Conservation (phyloP, 2,329 filamentous ascomycete species). For the Sarocladium strictum region DNA sequence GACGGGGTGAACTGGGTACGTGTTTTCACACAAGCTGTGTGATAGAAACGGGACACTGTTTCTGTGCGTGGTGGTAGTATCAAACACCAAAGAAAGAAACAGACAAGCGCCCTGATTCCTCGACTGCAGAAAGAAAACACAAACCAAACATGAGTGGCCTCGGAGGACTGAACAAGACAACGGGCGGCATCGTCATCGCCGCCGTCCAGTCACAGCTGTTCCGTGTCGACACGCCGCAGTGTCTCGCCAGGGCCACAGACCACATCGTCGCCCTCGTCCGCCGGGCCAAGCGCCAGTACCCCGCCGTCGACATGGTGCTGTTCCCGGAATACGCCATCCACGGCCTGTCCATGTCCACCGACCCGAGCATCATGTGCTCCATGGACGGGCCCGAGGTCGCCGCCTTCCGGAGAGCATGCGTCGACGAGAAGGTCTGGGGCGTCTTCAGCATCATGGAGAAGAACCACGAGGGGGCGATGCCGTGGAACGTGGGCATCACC, state of each 20-base stretch:
- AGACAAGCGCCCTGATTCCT: background rate
- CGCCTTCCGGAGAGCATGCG: background rate
- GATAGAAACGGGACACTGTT: background rate
- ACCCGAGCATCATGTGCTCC: background rate
- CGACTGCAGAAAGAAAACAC: background rate
- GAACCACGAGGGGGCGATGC: background rate
- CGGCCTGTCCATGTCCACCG: background rate
- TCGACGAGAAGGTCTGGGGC: background rate
- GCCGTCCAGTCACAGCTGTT: background rate
- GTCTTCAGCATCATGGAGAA: background rate
- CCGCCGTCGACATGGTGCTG: background rate
- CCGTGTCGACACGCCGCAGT: background rate
- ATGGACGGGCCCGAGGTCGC: background rate
- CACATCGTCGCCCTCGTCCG: background rate
- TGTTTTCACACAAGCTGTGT: background rate
- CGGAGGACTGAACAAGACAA: background rate
- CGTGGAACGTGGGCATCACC: background rate
- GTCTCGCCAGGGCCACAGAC: background rate
- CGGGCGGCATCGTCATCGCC: background rate
- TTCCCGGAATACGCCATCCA: background rate
- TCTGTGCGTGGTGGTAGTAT: background rate
- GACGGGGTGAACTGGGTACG: background rate
- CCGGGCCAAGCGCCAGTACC: background rate
- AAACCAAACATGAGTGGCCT: background rate
- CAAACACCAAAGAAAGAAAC: background rate